These are phyloP conservation scores for Pyrus bretschneideri DNA, from an alignment of 306 rosid genomes.

Conservation along the genomic window DNA sequence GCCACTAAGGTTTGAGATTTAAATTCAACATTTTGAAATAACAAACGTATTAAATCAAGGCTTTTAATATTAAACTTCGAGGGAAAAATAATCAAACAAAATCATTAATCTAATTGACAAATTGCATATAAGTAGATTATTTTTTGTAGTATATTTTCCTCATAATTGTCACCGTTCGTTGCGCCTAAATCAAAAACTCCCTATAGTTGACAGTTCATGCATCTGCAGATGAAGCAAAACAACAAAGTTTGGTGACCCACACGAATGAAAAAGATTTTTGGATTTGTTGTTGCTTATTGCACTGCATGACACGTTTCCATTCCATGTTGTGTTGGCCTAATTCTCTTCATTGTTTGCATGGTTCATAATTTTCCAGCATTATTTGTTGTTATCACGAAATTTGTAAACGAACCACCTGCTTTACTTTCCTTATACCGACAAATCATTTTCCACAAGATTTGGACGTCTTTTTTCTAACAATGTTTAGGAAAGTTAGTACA, in stretches of 20 bases:
- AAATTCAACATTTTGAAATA: neutral
- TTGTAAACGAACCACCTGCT: neutral
- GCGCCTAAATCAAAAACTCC: too few species aligned
- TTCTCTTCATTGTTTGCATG: conserved; percentile 24
- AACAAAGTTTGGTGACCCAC: conserved; percentile 9
- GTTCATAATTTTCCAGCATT: conserved; percentile 36
- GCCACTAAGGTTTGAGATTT: neutral
- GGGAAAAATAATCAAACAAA: neutral
- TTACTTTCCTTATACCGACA: neutral
- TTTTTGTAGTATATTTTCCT: too few species aligned
- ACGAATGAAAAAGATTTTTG: neutral
- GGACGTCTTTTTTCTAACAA: neutral
- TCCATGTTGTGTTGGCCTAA: neutral
- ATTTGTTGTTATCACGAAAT: neutral
- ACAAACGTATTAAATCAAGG: neutral
- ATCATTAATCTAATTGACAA: neutral
- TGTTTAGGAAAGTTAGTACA: too few species aligned
- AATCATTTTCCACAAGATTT: neutral
- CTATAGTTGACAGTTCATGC: neutral
- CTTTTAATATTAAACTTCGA: too few species aligned
- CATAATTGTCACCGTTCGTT: neutral
- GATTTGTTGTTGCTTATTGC: neutral
- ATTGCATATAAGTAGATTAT: neutral
- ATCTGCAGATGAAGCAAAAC: conserved; percentile 3
- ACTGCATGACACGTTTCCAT: conserved; percentile 20